Evolutionary conservation across 2,329 filamentous ascomycete genomes (phyloP).

Genomic region (Sporothrix mexicana): DNA sequence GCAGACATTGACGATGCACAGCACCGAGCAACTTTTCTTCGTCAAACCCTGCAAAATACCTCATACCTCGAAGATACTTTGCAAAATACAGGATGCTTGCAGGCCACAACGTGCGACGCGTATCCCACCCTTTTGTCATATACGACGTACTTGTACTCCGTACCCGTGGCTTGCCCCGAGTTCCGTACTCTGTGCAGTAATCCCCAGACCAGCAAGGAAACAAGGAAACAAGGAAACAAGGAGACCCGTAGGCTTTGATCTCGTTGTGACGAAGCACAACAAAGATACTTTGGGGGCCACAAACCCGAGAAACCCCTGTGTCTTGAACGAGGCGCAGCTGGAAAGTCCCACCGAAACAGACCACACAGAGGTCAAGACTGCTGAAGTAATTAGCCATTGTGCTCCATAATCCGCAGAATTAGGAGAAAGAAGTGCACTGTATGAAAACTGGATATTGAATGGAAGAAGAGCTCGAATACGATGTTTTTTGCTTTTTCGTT

Average conservation of each 20-base stretch:
- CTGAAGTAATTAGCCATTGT: constrained; percentile 23
- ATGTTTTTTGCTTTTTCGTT: neutral
- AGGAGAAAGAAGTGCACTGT: neutral
- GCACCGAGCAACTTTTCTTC: neutral
- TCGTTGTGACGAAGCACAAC: constrained; percentile 11
- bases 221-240: neutral
- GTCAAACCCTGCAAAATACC: constrained; percentile 13
- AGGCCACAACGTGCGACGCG: constrained; percentile 15
- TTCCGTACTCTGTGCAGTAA: neutral
- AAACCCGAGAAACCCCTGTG: neutral
- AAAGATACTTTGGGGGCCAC: neutral
- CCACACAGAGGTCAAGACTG: constrained; percentile 25
- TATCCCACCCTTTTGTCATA: neutral
- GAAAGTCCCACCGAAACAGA: constrained; percentile 18
- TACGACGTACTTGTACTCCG: too few species aligned
- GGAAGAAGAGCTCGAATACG: neutral
- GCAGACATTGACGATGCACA: too few species aligned
- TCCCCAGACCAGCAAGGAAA: neutral
- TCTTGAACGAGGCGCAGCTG: constrained; percentile 29
- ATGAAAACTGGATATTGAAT: too few species aligned
- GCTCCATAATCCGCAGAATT: constrained; percentile 19
- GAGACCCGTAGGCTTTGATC: neutral
- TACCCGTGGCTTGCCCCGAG: constrained; percentile 3
- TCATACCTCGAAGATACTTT: neutral
- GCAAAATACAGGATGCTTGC: neutral